These are phyloP conservation scores for Thelonectria rubi DNA, from an alignment of 2,329 filamentous ascomycete species.

Conservation along the genomic window DNA sequence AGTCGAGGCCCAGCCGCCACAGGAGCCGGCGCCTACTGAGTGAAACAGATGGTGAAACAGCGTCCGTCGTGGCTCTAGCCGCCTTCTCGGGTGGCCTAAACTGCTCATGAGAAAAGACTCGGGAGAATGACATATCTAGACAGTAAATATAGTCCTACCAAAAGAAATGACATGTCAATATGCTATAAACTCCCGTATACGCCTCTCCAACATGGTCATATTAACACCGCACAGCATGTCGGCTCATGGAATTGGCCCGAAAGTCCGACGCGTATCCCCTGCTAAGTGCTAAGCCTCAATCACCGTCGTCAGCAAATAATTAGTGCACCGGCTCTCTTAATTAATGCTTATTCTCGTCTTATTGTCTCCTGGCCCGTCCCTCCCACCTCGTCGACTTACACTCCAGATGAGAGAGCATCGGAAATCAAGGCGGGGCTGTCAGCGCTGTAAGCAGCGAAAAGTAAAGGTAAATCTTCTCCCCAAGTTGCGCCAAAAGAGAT, in stretches of 20 bases:
- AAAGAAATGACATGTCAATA: too few species aligned
- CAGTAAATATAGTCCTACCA: background rate
- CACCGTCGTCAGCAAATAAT: background rate
- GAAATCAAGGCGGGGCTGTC: conserved; percentile 29
- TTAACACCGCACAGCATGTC: background rate
- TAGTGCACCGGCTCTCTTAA: background rate
- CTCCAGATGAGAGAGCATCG: conserved; percentile 18
- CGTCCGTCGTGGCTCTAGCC: background rate
- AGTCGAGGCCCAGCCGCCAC: background rate
- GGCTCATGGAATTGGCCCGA: background rate
- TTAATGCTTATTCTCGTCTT: background rate
- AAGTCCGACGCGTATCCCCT: background rate
- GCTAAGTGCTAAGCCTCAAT: background rate
- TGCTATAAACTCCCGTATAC: too few species aligned
- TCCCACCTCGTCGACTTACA: background rate
- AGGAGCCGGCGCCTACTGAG: background rate
- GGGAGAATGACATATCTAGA: background rate
- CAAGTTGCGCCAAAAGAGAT: background rate
- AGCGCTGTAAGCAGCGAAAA: conserved; percentile 30
- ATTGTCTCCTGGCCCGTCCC: background rate
- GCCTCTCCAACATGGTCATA: background rate
- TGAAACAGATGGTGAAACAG: background rate
- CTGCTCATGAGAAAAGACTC: background rate
- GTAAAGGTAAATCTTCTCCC: conserved; percentile 20
- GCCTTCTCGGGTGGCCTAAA: background rate